These are phyloP conservation scores for Cylindrotheca closterium DNA, from an alignment of 108 stramenopile species.

Conservation along the genomic window DNA sequence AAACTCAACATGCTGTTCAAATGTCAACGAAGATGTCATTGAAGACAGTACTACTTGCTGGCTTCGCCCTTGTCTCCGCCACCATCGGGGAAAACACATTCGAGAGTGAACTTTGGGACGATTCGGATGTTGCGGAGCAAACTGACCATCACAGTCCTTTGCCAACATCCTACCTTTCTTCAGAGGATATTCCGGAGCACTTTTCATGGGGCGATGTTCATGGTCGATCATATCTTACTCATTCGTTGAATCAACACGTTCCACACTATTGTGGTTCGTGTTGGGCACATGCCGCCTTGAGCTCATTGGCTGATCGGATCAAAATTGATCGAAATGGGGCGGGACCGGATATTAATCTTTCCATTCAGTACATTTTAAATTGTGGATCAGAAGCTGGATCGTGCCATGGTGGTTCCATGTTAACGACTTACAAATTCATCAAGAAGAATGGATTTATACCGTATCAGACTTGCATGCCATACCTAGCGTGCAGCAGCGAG, in stretches of 20 bases:
- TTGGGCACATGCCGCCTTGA: constrained; percentile 90
- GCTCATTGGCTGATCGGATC: constrained; percentile 88
- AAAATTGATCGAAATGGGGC: constrained; percentile 75
- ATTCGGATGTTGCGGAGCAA: constrained; percentile 19
- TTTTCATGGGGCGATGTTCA: constrained; percentile 84
- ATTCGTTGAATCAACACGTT: constrained; percentile 90
- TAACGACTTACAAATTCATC: constrained; percentile 68
- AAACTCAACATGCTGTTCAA: no score
- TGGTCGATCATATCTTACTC: constrained; percentile 76
- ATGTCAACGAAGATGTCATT: no score
- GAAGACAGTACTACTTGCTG: no score
- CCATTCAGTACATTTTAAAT: constrained; percentile 83
- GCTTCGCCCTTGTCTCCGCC: no score
- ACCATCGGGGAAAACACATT: neutral
- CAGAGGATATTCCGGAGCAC: constrained; percentile 52
- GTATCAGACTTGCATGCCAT: constrained; percentile 76
- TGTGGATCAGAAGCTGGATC: constrained; percentile 71
- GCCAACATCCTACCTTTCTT: constrained; percentile 66
- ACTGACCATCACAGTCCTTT: constrained; percentile 31
- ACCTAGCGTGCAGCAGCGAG: constrained; percentile 84
- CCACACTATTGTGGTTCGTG: constrained; percentile 74
- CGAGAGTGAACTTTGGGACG: constrained; percentile 19
- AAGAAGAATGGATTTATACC: constrained; percentile 51
- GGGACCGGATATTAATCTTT: constrained; percentile 58
- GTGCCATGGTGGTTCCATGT: constrained; percentile 73